Evolutionary conservation across 2,329 filamentous ascomycete genomes (phyloP), one percentile per base, ranked within the genome.

Genomic region (Penicillium oxalicum): DNA sequence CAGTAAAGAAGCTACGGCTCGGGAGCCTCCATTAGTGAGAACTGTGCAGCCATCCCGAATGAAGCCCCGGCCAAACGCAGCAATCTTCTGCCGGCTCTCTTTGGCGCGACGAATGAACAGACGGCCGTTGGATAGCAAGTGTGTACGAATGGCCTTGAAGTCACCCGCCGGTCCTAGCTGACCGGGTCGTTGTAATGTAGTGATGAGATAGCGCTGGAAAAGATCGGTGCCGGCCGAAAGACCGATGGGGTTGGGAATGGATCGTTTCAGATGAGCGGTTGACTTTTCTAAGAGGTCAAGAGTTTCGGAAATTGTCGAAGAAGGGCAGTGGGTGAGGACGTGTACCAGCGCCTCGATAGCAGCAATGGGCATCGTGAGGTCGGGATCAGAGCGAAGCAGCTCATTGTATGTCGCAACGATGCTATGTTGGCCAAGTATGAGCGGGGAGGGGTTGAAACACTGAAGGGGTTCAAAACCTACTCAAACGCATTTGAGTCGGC

Each of bases 291-390:
- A 81, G 40, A 91, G 82, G 60, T 91, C 86, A 66, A 97, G 86
- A 33, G 91, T 96, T 75, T 98, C 93, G 72, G 87, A 91, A 61
- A 95, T 88, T 49, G 93, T 98, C 24, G 84, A 87, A 5, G 89
- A 85, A 53, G 84, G 83, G 40, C 84, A 87, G 55, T 86, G 80
- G 63, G 86, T 84, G 51, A 97, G 86, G 52, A 93, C 85, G 64
- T 86, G 82, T 58, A 97, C 93, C 51, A 98, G 79, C 27, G 90
- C 84, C 73, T 95, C 88, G 65, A 95, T 95, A 50, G 91, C 90
- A 18, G 93, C 93, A 47, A 98, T 88, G 54, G 93, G 91, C 82
- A 95, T 96, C 33, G 91, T 96, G 45, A 97, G 79, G 53, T 95
- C 88, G 9, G 86, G 79, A 67, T 97, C 90, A 44, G 80, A 77